Base-by-base conservation (phyloP, 139 green algal species). In the Bryopsis sp. region DNA sequence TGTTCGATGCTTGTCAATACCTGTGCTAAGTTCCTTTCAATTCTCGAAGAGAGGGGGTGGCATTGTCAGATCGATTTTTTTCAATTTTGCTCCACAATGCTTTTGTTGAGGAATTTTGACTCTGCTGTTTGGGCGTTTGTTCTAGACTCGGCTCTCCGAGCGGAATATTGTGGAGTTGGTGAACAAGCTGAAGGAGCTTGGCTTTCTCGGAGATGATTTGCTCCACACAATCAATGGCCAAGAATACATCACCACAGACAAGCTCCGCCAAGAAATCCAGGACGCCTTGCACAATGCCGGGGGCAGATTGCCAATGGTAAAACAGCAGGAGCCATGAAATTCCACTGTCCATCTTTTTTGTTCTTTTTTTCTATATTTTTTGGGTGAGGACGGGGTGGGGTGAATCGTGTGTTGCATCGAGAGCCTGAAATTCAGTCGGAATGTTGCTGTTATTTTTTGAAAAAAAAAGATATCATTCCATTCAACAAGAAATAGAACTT, bases 111-210 rank as follows among this genome's bases (percentile, higher is more conserved):
- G 7, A 3, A 3, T 38, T 22, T 43, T 58, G 2, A n/a, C n/a
- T n/a, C 35, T 72, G 34, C 26, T 68, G 5, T 66, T 36, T 8
- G 54, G 2, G 3, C 28, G 6, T 33, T 48, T 11, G 35, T 38
- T 47, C 2, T 69, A 90, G 69, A 70, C 78, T 0, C 73, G 82
- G 19, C 76, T 97, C 1, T 89, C 79, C 1, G 90, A 97, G 43
- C 74, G 89, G 29, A 97, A 96, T 59, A 81, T 94, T 2, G 82
- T 97, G 19, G 90, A 97, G 74, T 73, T 97, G 28, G 77, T 97
- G 1, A 87, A 75, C 68, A 95, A 95, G 74, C 76, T 97, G 1
- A 85, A 89, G 64, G 58, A 82, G 58, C 74, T 91, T 24, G 84
- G 85, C 22, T 62, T 94, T 32, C 58, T 96, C 35, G 82, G 82